Percentiles rank a stretch among this genome's conserved stretches.
Evolutionary conservation across 1,139 yeast genomes (phyloP).

Genomic region (Suhomyces atakaporum): DNA sequence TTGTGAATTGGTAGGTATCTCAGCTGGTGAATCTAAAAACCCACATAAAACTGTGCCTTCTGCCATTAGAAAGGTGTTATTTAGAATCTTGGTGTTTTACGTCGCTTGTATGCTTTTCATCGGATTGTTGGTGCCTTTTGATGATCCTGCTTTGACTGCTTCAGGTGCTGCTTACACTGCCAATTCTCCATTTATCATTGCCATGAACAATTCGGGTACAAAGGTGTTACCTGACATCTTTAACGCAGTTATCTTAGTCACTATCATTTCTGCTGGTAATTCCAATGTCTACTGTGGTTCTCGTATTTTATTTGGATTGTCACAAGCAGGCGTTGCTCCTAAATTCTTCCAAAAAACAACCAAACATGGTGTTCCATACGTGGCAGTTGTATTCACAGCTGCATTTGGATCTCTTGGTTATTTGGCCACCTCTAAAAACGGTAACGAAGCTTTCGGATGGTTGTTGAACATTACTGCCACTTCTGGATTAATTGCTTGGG

Average conservation of each 20-base stretch:
- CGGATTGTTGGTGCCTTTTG: slow-evolving; percentile 79
- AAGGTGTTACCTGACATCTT: slow-evolving; percentile 67
- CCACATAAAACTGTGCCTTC: slow-evolving; percentile 82
- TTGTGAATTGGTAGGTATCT: slow-evolving; percentile 79
- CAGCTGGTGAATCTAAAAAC: slow-evolving; percentile 85
- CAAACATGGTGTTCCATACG: slow-evolving; percentile 66
- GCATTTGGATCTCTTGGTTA: slow-evolving; percentile 67
- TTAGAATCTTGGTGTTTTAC: slow-evolving; percentile 79
- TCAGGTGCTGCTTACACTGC: slow-evolving; percentile 34
- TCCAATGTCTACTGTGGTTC: slow-evolving; percentile 82
- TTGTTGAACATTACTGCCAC: slow-evolving; percentile 78
- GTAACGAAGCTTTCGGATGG: slow-evolving; percentile 78
- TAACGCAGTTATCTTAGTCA: slow-evolving; percentile 69
- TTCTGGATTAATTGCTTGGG: slow-evolving; percentile 76
- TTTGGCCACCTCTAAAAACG: slow-evolving; percentile 60
- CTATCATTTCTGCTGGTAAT: slow-evolving; percentile 79
- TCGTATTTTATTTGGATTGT: slow-evolving; percentile 67
- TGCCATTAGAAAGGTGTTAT: slow-evolving; percentile 80
- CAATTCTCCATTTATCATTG: slow-evolving; percentile 56
- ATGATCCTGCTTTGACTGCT: slow-evolving; percentile 51
- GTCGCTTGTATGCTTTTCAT: slow-evolving; percentile 77
- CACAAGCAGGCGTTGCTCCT: slow-evolving; percentile 64
- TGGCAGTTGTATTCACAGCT: slow-evolving; percentile 59
- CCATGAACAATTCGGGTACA: slow-evolving; percentile 71
- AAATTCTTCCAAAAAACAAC: slow-evolving; percentile 52